A percentile compares a stretch with the other conserved stretches of the same genome.
Evolutionary conservation across 345 rosid species (phyloP).

Genomic region (Noccaea bulbosa): DNA sequence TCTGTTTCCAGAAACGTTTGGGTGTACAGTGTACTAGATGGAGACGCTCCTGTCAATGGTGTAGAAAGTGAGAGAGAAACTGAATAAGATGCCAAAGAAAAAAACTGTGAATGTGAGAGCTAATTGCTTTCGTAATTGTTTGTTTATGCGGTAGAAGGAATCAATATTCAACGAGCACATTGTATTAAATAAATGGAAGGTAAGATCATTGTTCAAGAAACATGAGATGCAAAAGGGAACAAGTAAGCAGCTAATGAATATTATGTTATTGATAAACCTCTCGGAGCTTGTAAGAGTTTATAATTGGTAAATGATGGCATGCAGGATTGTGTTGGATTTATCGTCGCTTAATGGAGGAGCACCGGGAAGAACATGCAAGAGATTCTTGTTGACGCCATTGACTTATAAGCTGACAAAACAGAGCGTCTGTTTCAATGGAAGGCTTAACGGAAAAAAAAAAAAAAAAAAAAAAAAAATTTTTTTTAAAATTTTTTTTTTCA

Average conservation of each 20-base stretch:
- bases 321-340: constrained; percentile 71
- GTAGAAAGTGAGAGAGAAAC: constrained; percentile 60
- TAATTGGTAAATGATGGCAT: constrained; percentile 1
- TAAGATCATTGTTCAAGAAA: constrained; percentile 57
- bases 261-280: neutral
- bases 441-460: neutral
- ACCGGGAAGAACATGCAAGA: too few relatives aligned
- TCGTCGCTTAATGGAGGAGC: constrained; percentile 80
- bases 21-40: constrained; percentile 51
- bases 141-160: constrained; percentile 55
- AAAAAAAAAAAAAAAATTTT: too few relatives aligned
- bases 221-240: constrained; percentile 49
- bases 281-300: neutral
- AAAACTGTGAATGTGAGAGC: neutral
- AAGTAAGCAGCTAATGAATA: constrained; percentile 50
- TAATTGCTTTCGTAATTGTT: constrained; percentile 24
- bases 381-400: too few relatives aligned
- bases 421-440: too few relatives aligned
- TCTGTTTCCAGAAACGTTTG: constrained; percentile 57
- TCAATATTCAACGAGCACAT: constrained; percentile 59
- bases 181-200: constrained; percentile 49
- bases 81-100: neutral
- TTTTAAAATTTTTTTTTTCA: too few relatives aligned
- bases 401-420: too few relatives aligned
- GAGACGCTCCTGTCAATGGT: constrained; percentile 37